Base-by-base conservation (phyloP, 306 rosid species). In the Sechiopsis laciniata region DNA sequence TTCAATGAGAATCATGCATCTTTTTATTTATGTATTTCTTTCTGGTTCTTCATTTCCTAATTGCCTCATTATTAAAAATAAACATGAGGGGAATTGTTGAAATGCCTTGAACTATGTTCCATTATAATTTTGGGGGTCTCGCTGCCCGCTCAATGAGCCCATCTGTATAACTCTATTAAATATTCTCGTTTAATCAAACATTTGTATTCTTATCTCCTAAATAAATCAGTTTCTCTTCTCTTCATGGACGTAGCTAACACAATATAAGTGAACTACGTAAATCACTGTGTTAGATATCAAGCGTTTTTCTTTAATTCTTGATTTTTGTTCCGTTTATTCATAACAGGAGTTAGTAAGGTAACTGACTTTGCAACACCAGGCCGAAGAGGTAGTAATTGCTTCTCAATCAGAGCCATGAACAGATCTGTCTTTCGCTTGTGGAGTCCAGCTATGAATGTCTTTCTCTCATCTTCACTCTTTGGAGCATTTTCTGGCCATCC, bases 301-400 rank as follows among this genome's bases (percentile, higher is more conserved):
- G 2, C 5, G 5, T 37, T 37, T 37, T 37, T 37, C 42, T 37
- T 37, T 37, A 37, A 37, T 40, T 40, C 46, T 40, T 40, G 46
- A 40, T 6, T 40, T 9, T 40, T 40, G 10, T 40, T 40, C 10
- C 0, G 46, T 40, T 40, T 40, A 40, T 6, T 40, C 10, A 7
- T 8, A 40, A 40, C 0, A 40, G 68, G 63, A 73, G 68, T 57
- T 42, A 37, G 35, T 40, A 45, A 20, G 53, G 87, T 79, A 81
- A 89, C 95, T 72, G 79, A 94, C 96, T 91, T 94, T 82, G 91
- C 97, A 77, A 94, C 99, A 59, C 99, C 97, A 14, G 99, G 97
- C 29, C 95, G 92, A 83, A 94, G 97, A 76, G 99, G 97, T 78
- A 94, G 83, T 76, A 91, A 80, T 81, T 87, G 89, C 79, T 94